Percentiles rank a stretch among this genome's conserved stretches.
These are phyloP conservation scores for Apiospora sp. DNA, from an alignment of 2,329 filamentous ascomycete species.

Conservation along the genomic window DNA sequence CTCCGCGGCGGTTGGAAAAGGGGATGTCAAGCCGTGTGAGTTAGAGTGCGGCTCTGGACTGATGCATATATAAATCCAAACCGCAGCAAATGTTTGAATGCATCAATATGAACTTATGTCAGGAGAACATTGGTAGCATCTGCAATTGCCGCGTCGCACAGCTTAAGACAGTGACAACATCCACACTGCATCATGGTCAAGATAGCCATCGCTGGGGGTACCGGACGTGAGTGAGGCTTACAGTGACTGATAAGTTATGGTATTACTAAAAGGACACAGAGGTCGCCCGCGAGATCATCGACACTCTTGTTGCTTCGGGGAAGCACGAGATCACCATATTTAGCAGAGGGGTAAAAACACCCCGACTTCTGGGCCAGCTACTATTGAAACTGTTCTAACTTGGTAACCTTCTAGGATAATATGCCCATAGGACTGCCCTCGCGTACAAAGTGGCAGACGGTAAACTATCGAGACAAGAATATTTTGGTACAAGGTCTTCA, in stretches of 20 bases:
- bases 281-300: conserved; percentile 60
- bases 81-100: neutral
- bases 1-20: conserved; percentile 30
- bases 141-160: neutral
- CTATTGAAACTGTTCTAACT: conserved; percentile 31
- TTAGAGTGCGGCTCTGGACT: neutral
- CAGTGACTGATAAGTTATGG: neutral
- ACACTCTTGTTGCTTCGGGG: conserved; percentile 53
- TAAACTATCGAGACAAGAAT: conserved; percentile 53
- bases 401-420: neutral
- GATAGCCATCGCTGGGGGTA: conserved; percentile 53
- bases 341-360: conserved; percentile 50
- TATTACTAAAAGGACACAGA: conserved; percentile 46
- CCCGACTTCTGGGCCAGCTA: conserved; percentile 30
- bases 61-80: neutral
- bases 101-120: neutral
- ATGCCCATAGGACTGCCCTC: neutral
- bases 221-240: conserved; percentile 46
- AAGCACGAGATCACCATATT: conserved; percentile 63
- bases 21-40: neutral
- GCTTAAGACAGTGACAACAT: neutral
- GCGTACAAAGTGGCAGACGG: conserved; percentile 36
- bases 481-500: conserved; percentile 48
- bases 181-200: conserved; percentile 48
- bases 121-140: no score